Evolutionary conservation across 768 basidiomycete species (phyloP), one percentile per base, ranked within the genome.

Genomic region (Solioccasus polychromus): DNA sequence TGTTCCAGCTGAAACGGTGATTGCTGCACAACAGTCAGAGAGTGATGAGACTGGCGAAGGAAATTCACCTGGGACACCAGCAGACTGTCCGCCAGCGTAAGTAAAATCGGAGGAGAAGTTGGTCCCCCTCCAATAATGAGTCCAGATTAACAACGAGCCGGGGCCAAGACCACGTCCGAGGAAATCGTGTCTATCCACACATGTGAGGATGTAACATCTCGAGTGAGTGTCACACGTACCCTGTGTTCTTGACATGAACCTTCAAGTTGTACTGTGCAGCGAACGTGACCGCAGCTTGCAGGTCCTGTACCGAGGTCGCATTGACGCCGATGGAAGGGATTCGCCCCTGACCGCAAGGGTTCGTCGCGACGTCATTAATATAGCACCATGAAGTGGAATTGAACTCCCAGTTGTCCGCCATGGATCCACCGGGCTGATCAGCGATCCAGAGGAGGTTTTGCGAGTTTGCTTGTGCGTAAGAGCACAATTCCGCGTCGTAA

Each of bases 241-340:
- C 38, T 17, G 38, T 39, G 25, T 39, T 39, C 17, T 39, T 39
- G 25, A 39, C 25, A 17, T 39, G 38, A 10, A 39, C 38, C 25
- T 39, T 39, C 38, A 39, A 28, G 38, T 39, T 39, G 38, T 28
- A 39, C 38, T 39, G 24, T n/a, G 25, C 24, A 39, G 25, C 38
- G 9, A 39, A 39, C 2, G 24, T 17, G n/a, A 39, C 14, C 3
- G 38, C 38, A 18, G 38, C 38, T 25, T 39, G 38, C 38, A 39
- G 6, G 38, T 39, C 38, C 25, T 39, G 25, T 28, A 28, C 11
- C 23, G 38, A 26, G 25, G 38, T 39, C 9, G 25, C 38, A 39
- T 39, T 39, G 12, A 39, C 10, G 11, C 24, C 38, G 25, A 39
- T 25, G 5, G 38, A 39, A 28, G 38, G 38, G 5, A 39, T 25